Evolutionary conservation across 495 filamentous ascomycete species (phyloP).

Genomic region (Xylaria telfairii): DNA sequence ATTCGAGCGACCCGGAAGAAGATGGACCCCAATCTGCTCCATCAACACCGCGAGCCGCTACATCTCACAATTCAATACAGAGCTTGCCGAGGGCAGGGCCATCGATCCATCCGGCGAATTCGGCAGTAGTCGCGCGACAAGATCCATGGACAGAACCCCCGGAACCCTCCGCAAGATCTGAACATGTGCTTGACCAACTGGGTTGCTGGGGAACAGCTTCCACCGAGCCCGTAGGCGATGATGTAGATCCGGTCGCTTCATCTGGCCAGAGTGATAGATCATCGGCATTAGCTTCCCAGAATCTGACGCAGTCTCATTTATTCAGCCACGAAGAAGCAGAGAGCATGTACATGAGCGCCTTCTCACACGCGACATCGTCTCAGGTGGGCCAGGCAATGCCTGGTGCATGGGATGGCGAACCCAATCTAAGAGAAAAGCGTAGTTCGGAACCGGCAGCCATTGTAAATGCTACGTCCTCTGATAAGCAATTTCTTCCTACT

Average conservation of each 20-base stretch:
- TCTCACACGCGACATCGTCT: conserved; percentile 48
- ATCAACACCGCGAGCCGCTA: conserved; percentile 53
- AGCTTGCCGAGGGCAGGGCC: conserved; percentile 19
- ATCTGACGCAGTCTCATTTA: conserved; percentile 73
- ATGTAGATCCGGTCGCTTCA: conserved; percentile 30
- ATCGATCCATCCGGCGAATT: conserved; percentile 39
- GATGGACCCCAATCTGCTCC: conserved; percentile 42
- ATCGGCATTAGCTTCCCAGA: conserved; percentile 42
- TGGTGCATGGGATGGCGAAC: conserved; percentile 62
- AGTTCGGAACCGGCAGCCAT: background rate
- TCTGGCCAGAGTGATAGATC: conserved; percentile 34
- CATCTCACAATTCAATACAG: conserved; percentile 25
- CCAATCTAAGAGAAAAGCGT: conserved; percentile 15
- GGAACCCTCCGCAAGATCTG: conserved; percentile 43
- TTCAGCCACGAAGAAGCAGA: conserved; percentile 92
- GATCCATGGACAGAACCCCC: conserved; percentile 38
- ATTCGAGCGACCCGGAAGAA: conserved; percentile 30
- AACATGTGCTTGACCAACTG: conserved; percentile 42
- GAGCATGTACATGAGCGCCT: conserved; percentile 88
- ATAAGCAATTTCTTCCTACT: background rate
- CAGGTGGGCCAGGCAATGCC: conserved; percentile 60
- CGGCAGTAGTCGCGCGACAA: conserved; percentile 34
- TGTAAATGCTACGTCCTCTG: background rate
- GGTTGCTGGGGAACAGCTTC: conserved; percentile 35
- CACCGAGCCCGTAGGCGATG: conserved; percentile 27